Conservation (phyloP, 2,329 filamentous ascomycete species). For the Coniosporium uncinatum region DNA sequence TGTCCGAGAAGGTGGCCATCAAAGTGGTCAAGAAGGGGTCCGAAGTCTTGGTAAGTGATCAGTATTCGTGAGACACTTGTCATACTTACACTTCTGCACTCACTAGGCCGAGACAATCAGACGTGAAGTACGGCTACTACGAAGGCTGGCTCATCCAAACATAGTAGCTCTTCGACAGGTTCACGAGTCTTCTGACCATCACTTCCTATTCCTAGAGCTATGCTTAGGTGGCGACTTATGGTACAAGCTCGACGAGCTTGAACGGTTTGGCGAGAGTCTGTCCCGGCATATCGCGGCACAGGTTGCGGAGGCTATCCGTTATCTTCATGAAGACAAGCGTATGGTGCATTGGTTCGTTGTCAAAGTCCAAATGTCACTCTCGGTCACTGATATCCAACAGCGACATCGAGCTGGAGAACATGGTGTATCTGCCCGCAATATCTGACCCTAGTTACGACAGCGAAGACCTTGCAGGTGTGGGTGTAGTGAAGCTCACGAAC, state of each 20-base stretch:
- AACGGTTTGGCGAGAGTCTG: constrained; percentile 96
- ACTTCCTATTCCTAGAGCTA: constrained; percentile 95
- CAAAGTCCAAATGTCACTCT: background rate
- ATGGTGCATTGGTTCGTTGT: constrained; percentile 81
- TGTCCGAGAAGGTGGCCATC: no score
- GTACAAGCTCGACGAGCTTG: constrained; percentile 96
- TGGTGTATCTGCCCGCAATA: constrained; percentile 85
- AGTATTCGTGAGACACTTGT: no score
- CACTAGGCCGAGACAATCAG: no score
- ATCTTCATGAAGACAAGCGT: constrained; percentile 89
- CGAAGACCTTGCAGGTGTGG: constrained; percentile 97
- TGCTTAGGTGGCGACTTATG: constrained; percentile 96
- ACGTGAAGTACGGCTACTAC: constrained; percentile 99
- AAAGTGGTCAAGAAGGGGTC: no score
- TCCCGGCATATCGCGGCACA: constrained; percentile 93
- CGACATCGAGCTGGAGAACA: constrained; percentile 98
- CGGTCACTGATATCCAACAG: constrained; percentile 50
- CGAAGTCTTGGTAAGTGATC: no score
- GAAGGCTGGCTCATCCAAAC: constrained; percentile 92
- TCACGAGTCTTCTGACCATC: constrained; percentile 89
- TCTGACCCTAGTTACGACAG: constrained; percentile 82
- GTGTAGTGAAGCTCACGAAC: constrained; percentile 94
- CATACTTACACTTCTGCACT: no score
- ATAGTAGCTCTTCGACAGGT: constrained; percentile 94
- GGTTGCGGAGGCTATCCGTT: constrained; percentile 90